phyloP scores from a whole-genome alignment of 2,329 filamentous ascomycete genomes.

The Ceratocystis colombiana region DNA sequence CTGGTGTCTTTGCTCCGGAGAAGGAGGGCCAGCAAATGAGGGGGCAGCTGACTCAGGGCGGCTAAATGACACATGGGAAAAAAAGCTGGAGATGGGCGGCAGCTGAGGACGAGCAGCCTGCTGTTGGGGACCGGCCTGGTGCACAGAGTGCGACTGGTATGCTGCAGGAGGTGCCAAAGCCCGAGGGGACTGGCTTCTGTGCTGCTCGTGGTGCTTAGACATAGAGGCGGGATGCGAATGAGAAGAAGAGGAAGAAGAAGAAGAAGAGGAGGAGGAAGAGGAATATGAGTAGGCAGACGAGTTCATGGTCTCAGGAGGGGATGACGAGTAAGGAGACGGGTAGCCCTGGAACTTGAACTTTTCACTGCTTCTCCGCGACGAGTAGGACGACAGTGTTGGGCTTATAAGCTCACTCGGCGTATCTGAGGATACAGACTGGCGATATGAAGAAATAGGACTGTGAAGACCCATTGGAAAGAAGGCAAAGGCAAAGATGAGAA shows the following conservation, averaged over 20 bases:
- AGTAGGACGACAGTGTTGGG: constrained; percentile 10
- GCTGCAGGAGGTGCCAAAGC: not conserved
- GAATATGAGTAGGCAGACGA: constrained; percentile 1
- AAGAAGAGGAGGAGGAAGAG: not conserved
- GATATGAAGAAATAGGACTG: constrained; percentile 10
- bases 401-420: constrained; percentile 7
- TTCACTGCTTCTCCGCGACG: constrained; percentile 10
- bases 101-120: constrained; percentile 5
- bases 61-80: constrained; percentile 8
- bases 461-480: constrained; percentile 12
- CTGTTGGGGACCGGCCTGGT: not conserved
- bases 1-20: constrained; percentile 4
- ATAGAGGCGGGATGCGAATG: not conserved
- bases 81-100: constrained; percentile 11
- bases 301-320: not conserved
- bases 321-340: constrained; percentile 9
- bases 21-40: not conserved
- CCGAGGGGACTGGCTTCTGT: not conserved
- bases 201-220: not conserved
- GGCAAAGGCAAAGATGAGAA: not conserved
- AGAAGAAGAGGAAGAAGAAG: not conserved
- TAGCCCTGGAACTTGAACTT: constrained; percentile 11
- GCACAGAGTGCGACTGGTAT: constrained; percentile 4
- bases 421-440: constrained; percentile 6
- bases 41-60: not conserved